A percentile compares a stretch with the other conserved stretches of the same genome.
phyloP scores from a whole-genome alignment of 2,329 filamentous ascomycete species.

The Ceratocystis cacaofunesta region DNA sequence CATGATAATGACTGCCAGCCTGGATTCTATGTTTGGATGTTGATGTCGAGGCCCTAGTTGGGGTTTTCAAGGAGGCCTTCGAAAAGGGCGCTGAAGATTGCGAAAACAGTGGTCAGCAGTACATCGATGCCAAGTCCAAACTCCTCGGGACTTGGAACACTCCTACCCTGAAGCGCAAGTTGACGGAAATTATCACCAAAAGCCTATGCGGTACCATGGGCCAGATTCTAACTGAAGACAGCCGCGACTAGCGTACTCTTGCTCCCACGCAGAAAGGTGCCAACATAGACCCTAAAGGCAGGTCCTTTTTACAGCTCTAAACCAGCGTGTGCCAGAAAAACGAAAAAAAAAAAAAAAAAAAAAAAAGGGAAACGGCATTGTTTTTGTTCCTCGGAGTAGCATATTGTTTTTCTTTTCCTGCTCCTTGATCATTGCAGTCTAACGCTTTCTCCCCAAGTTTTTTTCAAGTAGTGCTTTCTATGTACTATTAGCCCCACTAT shows the following conservation, averaged over 20 bases:
- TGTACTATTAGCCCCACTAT: neutral
- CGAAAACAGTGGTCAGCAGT: conserved; percentile 48
- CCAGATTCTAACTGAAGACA: conserved; percentile 58
- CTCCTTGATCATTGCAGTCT: neutral
- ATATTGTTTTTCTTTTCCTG: neutral
- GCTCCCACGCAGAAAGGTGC: neutral
- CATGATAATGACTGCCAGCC: neutral
- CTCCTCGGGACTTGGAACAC: conserved; percentile 67
- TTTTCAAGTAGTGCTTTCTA: neutral
- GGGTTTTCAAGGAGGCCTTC: conserved; percentile 44
- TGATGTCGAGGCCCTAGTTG: neutral
- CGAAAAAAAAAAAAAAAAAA: no score
- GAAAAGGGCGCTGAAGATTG: conserved; percentile 40
- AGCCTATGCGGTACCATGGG: conserved; percentile 56
- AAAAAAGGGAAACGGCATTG: no score
- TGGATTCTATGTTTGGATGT: neutral
- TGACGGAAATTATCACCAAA: conserved; percentile 42
- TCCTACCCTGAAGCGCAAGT: conserved; percentile 40
- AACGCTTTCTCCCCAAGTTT: neutral
- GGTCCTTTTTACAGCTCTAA: no score
- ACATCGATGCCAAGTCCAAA: conserved; percentile 42
- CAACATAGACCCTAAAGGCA: neutral
- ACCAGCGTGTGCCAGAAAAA: no score
- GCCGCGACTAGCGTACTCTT: neutral
- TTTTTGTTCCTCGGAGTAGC: neutral